Conservation (phyloP, 2,329 filamentous ascomycete species). For the Clonostachys solani region DNA sequence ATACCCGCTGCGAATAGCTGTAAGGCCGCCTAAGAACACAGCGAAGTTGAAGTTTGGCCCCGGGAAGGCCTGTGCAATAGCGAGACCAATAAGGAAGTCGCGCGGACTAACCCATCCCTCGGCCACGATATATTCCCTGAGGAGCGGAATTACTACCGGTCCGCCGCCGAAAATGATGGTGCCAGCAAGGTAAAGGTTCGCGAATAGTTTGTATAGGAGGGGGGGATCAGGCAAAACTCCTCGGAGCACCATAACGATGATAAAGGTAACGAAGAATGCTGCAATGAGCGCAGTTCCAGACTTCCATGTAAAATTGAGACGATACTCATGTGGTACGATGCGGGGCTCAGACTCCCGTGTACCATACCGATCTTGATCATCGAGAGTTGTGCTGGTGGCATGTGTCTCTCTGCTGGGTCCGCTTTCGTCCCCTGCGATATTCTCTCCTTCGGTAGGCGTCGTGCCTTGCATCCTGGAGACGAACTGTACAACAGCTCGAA, state of each 20-base stretch:
- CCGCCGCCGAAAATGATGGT: slow-evolving; percentile 65
- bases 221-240: slow-evolving; percentile 32
- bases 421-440: no score
- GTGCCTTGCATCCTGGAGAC: no score
- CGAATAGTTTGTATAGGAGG: slow-evolving; percentile 56
- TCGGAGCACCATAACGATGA: slow-evolving; percentile 47
- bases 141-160: slow-evolving; percentile 60
- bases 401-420: no score
- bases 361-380: no score
- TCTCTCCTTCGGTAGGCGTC: no score
- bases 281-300: slow-evolving; percentile 33
- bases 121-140: slow-evolving; percentile 60
- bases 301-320: slow-evolving; percentile 38
- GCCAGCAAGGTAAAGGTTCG: slow-evolving; percentile 70
- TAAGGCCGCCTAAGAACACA: slow-evolving; percentile 48
- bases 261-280: slow-evolving; percentile 52
- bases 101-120: slow-evolving; percentile 67
- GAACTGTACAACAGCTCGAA: no score
- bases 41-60: slow-evolving; percentile 42
- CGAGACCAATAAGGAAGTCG: slow-evolving; percentile 70
- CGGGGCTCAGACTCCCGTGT: slow-evolving; percentile 15
- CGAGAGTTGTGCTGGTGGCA: background rate
- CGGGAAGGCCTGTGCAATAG: slow-evolving; percentile 68
- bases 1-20: slow-evolving; percentile 28
- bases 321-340: slow-evolving; percentile 22